These are phyloP conservation scores for Paratinospora sagittata DNA, from an alignment of 164 flowering plant genomes.

Conservation along the genomic window DNA sequence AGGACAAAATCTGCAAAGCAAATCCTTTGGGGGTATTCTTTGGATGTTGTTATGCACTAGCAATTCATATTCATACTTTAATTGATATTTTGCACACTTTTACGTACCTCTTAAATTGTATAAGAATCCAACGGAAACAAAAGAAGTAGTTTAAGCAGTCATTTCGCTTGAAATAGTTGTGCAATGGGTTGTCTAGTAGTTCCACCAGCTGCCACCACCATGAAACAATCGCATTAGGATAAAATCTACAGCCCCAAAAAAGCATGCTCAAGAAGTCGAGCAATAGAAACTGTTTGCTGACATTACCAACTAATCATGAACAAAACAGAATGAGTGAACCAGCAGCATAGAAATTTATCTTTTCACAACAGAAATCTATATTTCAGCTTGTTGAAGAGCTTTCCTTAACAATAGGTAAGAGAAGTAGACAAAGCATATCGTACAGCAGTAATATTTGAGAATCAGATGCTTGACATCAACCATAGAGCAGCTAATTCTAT, in stretches of 20 bases:
- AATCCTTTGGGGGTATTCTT: neutral
- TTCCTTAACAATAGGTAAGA: neutral
- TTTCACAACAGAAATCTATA: no score
- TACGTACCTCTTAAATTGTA: constrained; percentile 82
- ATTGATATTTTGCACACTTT: neutral
- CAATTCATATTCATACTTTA: neutral
- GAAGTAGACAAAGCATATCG: neutral
- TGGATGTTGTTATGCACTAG: neutral
- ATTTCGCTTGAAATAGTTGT: constrained; percentile 75
- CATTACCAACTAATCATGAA: neutral
- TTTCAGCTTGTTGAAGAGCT: neutral
- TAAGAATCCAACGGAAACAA: constrained; percentile 97
- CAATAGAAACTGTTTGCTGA: neutral
- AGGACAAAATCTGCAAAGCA: no score
- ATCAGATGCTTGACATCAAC: neutral
- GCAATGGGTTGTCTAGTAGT: constrained; percentile 78
- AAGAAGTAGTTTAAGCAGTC: constrained; percentile 98
- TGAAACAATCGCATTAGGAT: neutral
- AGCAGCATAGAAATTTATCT: neutral
- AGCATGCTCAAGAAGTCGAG: neutral
- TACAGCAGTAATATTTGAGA: neutral
- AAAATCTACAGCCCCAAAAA: neutral
- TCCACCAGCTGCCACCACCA: constrained; percentile 76
- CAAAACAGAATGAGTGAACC: neutral
- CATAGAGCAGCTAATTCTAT: neutral